phyloP scores from a whole-genome alignment of 2,329 filamentous ascomycete species.

The Aspergillus proliferans region DNA sequence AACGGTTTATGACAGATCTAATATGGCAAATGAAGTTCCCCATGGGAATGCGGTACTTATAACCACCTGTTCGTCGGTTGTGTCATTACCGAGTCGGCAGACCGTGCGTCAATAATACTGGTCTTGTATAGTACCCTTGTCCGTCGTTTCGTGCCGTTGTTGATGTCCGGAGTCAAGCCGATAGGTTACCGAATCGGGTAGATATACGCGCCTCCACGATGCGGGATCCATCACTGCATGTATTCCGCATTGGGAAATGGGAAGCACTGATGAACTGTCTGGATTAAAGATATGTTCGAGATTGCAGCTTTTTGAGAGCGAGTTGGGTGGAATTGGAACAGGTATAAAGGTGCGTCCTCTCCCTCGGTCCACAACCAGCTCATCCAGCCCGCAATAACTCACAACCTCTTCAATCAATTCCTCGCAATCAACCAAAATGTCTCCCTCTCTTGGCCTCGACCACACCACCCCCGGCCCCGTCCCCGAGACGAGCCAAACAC shows the following conservation, averaged over 20 bases:
- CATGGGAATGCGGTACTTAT: background rate
- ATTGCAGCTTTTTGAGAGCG: background rate
- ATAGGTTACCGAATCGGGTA: background rate
- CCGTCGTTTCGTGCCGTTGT: background rate
- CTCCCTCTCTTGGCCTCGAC: conserved; percentile 17
- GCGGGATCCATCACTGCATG: background rate
- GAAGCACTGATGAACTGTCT: background rate
- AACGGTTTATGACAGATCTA: background rate
- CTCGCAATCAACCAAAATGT: conserved; percentile 10
- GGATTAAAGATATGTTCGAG: background rate
- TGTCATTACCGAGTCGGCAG: background rate
- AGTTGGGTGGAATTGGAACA: background rate
- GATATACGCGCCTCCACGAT: background rate
- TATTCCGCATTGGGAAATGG: background rate
- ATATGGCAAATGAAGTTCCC: background rate
- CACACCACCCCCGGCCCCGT: conserved; percentile 14
- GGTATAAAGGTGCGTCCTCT: background rate
- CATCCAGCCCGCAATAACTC: background rate
- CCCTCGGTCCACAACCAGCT: background rate
- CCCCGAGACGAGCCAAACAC: conserved; percentile 27
- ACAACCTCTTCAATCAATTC: background rate
- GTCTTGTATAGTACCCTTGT: background rate
- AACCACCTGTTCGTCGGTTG: background rate
- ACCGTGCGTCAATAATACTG: background rate
- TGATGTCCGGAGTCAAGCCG: background rate